Evolutionary conservation across 1,139 yeast genomes (phyloP).

Genomic region (Lodderomyces margitis): DNA sequence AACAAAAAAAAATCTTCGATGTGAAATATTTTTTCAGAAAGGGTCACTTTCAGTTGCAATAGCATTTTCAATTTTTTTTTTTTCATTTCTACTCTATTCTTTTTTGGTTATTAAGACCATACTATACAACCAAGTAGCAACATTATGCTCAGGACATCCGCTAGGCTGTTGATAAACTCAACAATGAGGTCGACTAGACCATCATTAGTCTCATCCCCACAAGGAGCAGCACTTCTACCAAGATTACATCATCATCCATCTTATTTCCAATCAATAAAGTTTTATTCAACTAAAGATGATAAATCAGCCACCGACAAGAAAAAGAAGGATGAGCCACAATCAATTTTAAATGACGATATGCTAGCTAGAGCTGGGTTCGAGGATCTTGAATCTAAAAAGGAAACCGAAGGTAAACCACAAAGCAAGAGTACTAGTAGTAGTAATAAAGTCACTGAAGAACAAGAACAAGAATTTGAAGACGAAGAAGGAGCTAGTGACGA

Average conservation of each 20-base stretch:
- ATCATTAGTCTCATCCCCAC: not conserved
- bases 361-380: constrained; percentile 83
- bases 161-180: constrained; percentile 4
- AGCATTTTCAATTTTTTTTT: no score
- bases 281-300: constrained; percentile 23
- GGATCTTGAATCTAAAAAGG: constrained; percentile 23
- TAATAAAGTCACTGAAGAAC: no score
- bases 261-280: constrained; percentile 10
- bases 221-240: not conserved
- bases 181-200: not conserved
- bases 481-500: not conserved
- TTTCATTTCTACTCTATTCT: no score
- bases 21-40: constrained; percentile 1
- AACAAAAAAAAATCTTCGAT: not conserved
- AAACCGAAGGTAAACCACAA: constrained; percentile 1
- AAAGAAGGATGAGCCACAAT: constrained; percentile 37
- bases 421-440: no score
- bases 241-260: constrained; percentile 7
- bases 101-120: not conserved
- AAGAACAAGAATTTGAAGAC: not conserved
- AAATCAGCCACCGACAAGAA: constrained; percentile 12
- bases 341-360: constrained; percentile 77
- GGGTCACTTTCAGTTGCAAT: not conserved
- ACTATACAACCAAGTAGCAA: not conserved
- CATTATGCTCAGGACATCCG: constrained; percentile 4